phyloP scores from a whole-genome alignment of 2,329 filamentous ascomycete genomes.

The Exserohilum turcica region DNA sequence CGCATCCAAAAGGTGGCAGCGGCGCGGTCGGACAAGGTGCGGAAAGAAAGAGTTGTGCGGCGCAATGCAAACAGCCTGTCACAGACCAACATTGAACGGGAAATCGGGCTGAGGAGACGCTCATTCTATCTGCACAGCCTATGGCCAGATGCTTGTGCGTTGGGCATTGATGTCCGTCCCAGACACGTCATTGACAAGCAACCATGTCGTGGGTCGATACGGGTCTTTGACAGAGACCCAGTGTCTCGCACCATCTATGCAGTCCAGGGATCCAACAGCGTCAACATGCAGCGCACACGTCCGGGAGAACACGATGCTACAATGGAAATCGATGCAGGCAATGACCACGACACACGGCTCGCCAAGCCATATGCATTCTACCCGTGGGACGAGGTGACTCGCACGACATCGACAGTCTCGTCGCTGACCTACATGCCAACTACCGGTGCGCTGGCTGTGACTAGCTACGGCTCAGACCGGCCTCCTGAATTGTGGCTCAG shows the following conservation, averaged over 20 bases:
- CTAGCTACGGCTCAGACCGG: constrained; percentile 36
- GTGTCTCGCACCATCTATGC: constrained; percentile 29
- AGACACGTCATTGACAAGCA: constrained; percentile 15
- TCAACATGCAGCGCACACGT: constrained; percentile 22
- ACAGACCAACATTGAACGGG: constrained; percentile 31
- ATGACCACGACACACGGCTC: not conserved
- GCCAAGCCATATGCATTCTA: constrained; percentile 25
- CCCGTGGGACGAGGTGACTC: constrained; percentile 28
- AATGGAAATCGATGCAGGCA: constrained; percentile 4
- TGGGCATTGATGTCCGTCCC: constrained; percentile 14
- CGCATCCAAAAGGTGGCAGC: constrained; percentile 14
- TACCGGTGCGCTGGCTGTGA: constrained; percentile 37
- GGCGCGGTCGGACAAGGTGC: constrained; percentile 16
- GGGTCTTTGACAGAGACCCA: constrained; percentile 38
- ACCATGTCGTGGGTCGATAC: constrained; percentile 11
- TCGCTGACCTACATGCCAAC: constrained; percentile 36
- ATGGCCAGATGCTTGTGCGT: constrained; percentile 38
- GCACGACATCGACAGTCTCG: constrained; percentile 37
- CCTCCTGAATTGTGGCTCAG: constrained; percentile 35
- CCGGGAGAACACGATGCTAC: constrained; percentile 3
- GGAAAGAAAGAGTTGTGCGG: constrained; percentile 33
- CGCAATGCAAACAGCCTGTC: constrained; percentile 23
- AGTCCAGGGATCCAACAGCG: constrained; percentile 30
- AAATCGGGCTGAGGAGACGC: constrained; percentile 31
- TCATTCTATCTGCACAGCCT: constrained; percentile 24